Conservation (phyloP, 768 basidiomycete species). For the Rhodotorula taiwanensis region DNA sequence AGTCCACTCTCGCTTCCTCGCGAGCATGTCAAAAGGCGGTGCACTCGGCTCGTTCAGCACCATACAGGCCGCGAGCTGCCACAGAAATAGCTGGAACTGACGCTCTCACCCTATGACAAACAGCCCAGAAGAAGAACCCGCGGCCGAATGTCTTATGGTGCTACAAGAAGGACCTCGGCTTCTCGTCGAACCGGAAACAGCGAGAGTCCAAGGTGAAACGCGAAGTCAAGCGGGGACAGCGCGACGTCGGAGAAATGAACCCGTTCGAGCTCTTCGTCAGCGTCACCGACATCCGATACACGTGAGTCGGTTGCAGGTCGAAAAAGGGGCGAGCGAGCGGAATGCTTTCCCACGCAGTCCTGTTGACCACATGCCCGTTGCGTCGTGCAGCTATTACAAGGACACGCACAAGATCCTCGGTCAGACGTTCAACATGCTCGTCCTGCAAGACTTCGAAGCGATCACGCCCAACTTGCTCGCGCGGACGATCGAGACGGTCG, state of each 20-base stretch:
- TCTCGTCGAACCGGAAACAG: constrained; percentile 94
- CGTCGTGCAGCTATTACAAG: constrained; percentile 72
- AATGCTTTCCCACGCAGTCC: too few relatives aligned
- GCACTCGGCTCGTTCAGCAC: too few relatives aligned
- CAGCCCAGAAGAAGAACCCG: constrained; percentile 38
- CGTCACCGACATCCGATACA: constrained; percentile 98
- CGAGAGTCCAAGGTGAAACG: constrained; percentile 93
- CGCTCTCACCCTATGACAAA: too few relatives aligned
- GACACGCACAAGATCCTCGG: constrained; percentile 95
- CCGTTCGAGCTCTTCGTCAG: constrained; percentile 98
- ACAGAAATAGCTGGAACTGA: too few relatives aligned
- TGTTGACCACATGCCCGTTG: too few relatives aligned
- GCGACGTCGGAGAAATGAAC: constrained; percentile 89
- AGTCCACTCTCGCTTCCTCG: neutral
- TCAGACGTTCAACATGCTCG: constrained; percentile 94
- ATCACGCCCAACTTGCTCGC: constrained; percentile 95
- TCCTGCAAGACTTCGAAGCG: constrained; percentile 96
- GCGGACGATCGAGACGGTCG: constrained; percentile 94
- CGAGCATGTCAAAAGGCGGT: neutral
- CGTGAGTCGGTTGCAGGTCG: constrained; percentile 57
- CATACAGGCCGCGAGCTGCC: too few relatives aligned
- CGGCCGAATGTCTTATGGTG: constrained; percentile 82
- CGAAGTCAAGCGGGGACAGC: constrained; percentile 85
- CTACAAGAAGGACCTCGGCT: constrained; percentile 97
- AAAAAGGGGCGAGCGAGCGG: too few relatives aligned